Evolutionary conservation across 2,329 filamentous ascomycete genomes (phyloP).

Genomic region (Microthyrium microscopicum): DNA sequence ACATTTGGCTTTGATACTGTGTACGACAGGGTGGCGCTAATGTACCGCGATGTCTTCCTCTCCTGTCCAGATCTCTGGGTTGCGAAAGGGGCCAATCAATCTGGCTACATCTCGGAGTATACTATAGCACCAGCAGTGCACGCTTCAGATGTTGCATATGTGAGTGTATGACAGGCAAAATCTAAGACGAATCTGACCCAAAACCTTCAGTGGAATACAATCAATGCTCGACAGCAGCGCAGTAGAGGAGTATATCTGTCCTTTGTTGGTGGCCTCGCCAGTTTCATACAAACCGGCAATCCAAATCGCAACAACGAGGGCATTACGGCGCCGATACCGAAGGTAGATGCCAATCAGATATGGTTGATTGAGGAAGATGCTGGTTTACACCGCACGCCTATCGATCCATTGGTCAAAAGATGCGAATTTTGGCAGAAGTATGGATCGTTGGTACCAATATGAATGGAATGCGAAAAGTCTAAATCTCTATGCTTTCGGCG

Average conservation of each 20-base stretch:
- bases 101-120: conserved; percentile 42
- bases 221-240: conserved; percentile 35
- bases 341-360: conserved; percentile 25
- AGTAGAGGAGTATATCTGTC: conserved; percentile 39
- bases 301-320: conserved; percentile 38
- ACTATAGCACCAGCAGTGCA: conserved; percentile 42
- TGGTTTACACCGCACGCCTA: conserved; percentile 27
- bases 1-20: conserved; percentile 34
- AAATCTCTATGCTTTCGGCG: background rate
- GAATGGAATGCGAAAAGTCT: too few species aligned
- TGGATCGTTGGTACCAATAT: conserved; percentile 31
- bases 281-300: conserved; percentile 42
- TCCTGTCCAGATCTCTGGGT: conserved; percentile 45
- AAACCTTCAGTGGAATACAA: conserved; percentile 32
- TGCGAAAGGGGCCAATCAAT: conserved; percentile 25
- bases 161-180: conserved; percentile 16
- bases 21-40: conserved; percentile 35
- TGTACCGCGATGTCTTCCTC: conserved; percentile 42
- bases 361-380: conserved; percentile 32
- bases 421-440: conserved; percentile 39
- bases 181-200: background rate
- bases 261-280: conserved; percentile 41
- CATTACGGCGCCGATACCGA: too few species aligned
- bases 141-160: conserved; percentile 40
- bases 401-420: conserved; percentile 26